Conservation (phyloP, 805 yeast genomes). For the Nakazawaea pomicola region DNA sequence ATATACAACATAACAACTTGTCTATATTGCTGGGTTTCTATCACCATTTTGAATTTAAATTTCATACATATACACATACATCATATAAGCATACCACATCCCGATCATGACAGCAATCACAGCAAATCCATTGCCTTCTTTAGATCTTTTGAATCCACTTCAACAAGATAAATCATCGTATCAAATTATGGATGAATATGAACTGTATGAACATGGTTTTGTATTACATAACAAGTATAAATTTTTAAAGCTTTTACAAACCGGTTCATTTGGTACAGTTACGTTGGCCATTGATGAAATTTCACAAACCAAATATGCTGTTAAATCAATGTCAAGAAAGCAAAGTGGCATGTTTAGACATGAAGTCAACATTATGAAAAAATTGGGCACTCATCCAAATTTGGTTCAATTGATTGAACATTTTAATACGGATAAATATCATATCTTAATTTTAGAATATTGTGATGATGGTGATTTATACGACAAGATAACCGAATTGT, state of each 20-base stretch:
- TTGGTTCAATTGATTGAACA: constrained; percentile 54
- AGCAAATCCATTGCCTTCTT: no score
- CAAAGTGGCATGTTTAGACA: constrained; percentile 47
- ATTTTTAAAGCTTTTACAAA: constrained; percentile 40
- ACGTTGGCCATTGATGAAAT: constrained; percentile 41
- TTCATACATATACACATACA: no score
- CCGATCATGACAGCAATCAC: background rate
- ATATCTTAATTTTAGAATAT: constrained; percentile 59
- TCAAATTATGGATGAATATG: constrained; percentile 30
- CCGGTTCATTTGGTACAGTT: constrained; percentile 61
- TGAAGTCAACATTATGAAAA: constrained; percentile 42
- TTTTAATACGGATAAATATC: constrained; percentile 48
- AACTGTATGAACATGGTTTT: constrained; percentile 33
- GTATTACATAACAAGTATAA: constrained; percentile 36
- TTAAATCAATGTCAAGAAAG: constrained; percentile 48
- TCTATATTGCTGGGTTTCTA: no score
- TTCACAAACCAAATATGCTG: constrained; percentile 36
- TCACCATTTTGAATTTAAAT: no score
- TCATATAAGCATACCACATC: no score
- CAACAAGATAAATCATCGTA: no score
- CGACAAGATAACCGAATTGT: constrained; percentile 37
- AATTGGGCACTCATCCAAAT: constrained; percentile 42
- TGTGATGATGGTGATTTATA: constrained; percentile 65
- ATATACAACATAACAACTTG: no score
- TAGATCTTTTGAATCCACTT: no score